Evolutionary conservation across 1,139 yeast species (phyloP).

Genomic region (Lodderomyces beijingensis): DNA sequence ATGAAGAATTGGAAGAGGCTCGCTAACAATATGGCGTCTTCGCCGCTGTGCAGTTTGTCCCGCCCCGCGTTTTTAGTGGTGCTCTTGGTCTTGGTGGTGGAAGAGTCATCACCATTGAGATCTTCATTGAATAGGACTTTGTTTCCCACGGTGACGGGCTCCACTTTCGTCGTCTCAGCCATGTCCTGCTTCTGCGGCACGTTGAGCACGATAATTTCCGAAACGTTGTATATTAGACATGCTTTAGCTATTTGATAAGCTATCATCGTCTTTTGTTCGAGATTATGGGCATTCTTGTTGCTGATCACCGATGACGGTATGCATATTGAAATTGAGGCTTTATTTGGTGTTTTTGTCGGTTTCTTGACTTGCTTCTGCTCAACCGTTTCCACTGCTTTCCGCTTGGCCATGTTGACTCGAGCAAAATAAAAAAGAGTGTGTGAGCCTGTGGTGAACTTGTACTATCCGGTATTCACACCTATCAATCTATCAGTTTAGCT

Average conservation of each 20-base stretch:
- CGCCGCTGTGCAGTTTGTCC: background rate
- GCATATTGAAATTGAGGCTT: constrained; percentile 42
- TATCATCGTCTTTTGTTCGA: constrained; percentile 68
- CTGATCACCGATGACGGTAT: constrained; percentile 61
- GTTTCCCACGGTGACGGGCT: constrained; percentile 24
- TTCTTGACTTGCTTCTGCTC: constrained; percentile 23
- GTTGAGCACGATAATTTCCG: constrained; percentile 69
- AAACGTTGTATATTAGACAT: constrained; percentile 63
- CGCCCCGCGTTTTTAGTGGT: constrained; percentile 10
- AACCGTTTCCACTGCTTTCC: constrained; percentile 20
- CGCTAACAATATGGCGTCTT: constrained; percentile 55
- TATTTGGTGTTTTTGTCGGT: constrained; percentile 22
- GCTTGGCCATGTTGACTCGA: constrained; percentile 22
- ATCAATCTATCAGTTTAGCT: background rate
- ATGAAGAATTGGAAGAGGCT: constrained; percentile 73
- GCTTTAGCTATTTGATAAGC: constrained; percentile 79
- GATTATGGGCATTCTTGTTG: constrained; percentile 50
- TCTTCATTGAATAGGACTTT: constrained; percentile 32
- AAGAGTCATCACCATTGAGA: constrained; percentile 15
- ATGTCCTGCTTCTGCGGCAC: constrained; percentile 22
- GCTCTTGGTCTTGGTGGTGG: constrained; percentile 5
- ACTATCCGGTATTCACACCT: no score
- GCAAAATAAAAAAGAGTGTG: background rate
- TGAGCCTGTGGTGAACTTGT: no score
- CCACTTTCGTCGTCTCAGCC: constrained; percentile 17